Percentiles rank a stretch among this genome's conserved stretches.
Conservation (phyloP, 306 rosid species). For the Vigna radiata region DNA sequence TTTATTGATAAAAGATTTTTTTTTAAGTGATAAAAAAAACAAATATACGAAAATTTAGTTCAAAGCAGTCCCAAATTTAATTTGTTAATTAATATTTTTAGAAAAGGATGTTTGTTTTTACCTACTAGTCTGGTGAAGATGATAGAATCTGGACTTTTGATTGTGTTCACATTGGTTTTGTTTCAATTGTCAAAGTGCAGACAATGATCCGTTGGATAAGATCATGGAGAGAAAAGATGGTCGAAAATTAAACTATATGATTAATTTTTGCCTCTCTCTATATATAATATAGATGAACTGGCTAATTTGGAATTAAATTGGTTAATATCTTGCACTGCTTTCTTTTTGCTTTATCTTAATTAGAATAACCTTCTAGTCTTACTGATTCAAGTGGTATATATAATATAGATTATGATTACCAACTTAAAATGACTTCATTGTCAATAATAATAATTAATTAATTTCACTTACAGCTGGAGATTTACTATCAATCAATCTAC, state of each 20-base stretch:
- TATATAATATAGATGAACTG: no score
- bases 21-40: no score
- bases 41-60: no score
- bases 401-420: neutral
- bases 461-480: neutral
- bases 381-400: neutral
- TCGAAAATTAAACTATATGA: neutral
- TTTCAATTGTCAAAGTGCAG: slow-evolving; percentile 20
- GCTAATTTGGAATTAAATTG: neutral
- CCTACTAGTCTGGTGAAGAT: slow-evolving; percentile 17
- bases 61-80: no score
- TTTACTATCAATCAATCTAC: neutral
- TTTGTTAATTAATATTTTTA: neutral
- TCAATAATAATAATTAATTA: neutral
- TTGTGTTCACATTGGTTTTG: slow-evolving; percentile 36
- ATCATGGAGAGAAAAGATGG: slow-evolving; percentile 1
- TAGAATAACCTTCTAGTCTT: neutral
- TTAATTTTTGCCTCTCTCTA: neutral
- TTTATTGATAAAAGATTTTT: no score
- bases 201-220: neutral
- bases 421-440: neutral
- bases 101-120: neutral
- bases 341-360: neutral
- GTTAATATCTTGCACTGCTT: neutral
- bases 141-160: slow-evolving; percentile 21